A percentile compares a stretch with the other conserved stretches of the same genome.
phyloP scores from a whole-genome alignment of 2,329 filamentous ascomycete genomes.

The Periconia sp. region DNA sequence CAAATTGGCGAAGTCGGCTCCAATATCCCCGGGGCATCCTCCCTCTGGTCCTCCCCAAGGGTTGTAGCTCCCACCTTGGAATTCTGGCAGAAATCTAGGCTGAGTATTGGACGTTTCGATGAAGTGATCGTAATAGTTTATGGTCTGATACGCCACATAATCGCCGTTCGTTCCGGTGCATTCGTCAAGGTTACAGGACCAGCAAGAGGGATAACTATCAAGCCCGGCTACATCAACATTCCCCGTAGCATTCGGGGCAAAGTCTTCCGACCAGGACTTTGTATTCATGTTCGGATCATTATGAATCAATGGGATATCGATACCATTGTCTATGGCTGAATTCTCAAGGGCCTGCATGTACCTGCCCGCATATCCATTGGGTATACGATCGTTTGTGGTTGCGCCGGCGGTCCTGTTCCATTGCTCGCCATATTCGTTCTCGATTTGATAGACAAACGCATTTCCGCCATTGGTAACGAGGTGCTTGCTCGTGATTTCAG shows the following conservation, averaged over 20 bases:
- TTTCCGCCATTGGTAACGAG: constrained; percentile 61
- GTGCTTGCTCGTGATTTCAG: constrained; percentile 54
- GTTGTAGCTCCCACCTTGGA: constrained; percentile 63
- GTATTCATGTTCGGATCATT: constrained; percentile 64
- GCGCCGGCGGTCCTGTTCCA: constrained; percentile 27
- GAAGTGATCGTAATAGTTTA: constrained; percentile 53
- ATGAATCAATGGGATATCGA: constrained; percentile 59
- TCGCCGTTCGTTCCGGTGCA: constrained; percentile 63
- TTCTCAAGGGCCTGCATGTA: constrained; percentile 63
- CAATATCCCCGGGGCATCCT: constrained; percentile 57
- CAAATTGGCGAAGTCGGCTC: constrained; percentile 62
- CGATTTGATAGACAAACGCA: constrained; percentile 59
- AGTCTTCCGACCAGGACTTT: constrained; percentile 64
- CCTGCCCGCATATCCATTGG: constrained; percentile 52
- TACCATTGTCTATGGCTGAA: constrained; percentile 57
- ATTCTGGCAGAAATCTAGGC: constrained; percentile 60
- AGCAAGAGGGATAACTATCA: constrained; percentile 59
- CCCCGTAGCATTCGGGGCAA: constrained; percentile 53
- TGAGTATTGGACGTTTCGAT: constrained; percentile 46
- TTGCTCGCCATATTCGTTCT: constrained; percentile 56
- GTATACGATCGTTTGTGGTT: constrained; percentile 41
- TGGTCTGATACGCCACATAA: constrained; percentile 57
- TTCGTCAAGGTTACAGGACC: constrained; percentile 64
- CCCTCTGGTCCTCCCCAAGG: constrained; percentile 63
- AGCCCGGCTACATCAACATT: constrained; percentile 58